A percentile compares a stretch with the other conserved stretches of the same genome.
These are phyloP conservation scores for Wickerhamiella sergipiensis DNA, from an alignment of 805 yeast genomes.

Conservation along the genomic window DNA sequence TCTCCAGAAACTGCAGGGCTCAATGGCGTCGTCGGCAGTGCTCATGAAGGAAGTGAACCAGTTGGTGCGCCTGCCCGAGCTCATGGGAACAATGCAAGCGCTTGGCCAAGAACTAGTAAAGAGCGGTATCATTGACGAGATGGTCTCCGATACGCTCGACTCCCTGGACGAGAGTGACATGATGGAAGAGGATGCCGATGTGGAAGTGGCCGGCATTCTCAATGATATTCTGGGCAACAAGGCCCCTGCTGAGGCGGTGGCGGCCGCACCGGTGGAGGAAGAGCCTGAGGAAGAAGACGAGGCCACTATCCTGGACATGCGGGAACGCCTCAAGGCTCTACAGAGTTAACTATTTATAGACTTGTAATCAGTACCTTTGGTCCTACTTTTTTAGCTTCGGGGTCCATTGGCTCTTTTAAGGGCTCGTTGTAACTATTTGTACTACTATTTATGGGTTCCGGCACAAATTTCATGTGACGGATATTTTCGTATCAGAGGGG, in stretches of 20 bases:
- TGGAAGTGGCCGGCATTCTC: conserved; percentile 27
- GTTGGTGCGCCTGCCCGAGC: conserved; percentile 63
- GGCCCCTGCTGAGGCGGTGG: conserved; percentile 36
- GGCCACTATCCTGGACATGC: conserved; percentile 68
- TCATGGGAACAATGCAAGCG: conserved; percentile 72
- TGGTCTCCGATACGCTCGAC: conserved; percentile 86
- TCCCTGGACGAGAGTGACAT: conserved; percentile 50
- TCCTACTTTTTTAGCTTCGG: too few species aligned
- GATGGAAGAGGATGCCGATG: conserved; percentile 28
- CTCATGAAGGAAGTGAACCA: conserved; percentile 83
- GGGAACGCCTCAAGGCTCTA: conserved; percentile 73
- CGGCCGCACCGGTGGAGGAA: conserved; percentile 24
- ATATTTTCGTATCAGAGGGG: too few species aligned
- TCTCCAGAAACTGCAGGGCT: conserved; percentile 66
- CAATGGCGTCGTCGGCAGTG: conserved; percentile 61
- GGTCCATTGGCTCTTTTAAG: too few species aligned
- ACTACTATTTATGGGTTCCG: too few species aligned
- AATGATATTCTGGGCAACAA: conserved; percentile 31
- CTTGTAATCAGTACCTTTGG: too few species aligned
- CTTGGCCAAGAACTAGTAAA: conserved; percentile 70
- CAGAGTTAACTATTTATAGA: conserved; percentile 33
- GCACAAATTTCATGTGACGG: too few species aligned
- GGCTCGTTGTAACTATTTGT: too few species aligned
- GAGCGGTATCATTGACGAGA: conserved; percentile 67
- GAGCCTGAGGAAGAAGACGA: conserved; percentile 52